These are phyloP conservation scores for Fusarium papillatum DNA, from an alignment of 2,329 filamentous ascomycete species.

Conservation along the genomic window DNA sequence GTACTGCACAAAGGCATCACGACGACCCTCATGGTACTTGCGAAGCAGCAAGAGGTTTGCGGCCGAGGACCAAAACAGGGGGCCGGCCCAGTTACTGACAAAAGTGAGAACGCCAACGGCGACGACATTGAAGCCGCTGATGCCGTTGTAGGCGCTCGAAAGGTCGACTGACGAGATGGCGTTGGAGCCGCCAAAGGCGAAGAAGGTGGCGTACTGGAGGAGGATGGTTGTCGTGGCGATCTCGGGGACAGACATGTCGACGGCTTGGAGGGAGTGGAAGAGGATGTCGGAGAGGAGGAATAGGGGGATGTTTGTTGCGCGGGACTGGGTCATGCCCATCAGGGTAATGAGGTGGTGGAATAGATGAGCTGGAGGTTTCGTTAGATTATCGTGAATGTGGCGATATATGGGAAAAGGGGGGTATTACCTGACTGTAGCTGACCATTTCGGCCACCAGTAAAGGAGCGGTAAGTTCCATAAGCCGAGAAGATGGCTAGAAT, in stretches of 20 bases:
- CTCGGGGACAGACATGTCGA: constrained; percentile 66
- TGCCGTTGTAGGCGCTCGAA: constrained; percentile 94
- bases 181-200: constrained; percentile 91
- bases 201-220: constrained; percentile 87
- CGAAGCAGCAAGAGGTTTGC: constrained; percentile 71
- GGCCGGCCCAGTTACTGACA: constrained; percentile 90
- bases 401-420: background rate
- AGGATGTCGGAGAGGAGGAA: constrained; percentile 81
- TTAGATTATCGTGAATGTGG: constrained; percentile 7
- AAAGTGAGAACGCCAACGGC: constrained; percentile 89
- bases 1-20: constrained; percentile 62
- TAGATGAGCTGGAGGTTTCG: constrained; percentile 50
- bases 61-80: constrained; percentile 87
- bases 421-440: constrained; percentile 47
- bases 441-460: constrained; percentile 44
- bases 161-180: constrained; percentile 96
- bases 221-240: constrained; percentile 80
- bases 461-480: constrained; percentile 56
- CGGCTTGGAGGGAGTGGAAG: constrained; percentile 61
- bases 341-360: constrained; percentile 81
- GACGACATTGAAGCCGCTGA: constrained; percentile 84
- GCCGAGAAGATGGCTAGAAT: constrained; percentile 56
- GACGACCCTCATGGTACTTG: constrained; percentile 42
- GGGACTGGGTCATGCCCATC: constrained; percentile 88
- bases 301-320: constrained; percentile 87